Evolutionary conservation across 1,284 basidiomycete species (phyloP), one percentile per base, ranked within the genome.

Genomic region (Ganoderma boninense): DNA sequence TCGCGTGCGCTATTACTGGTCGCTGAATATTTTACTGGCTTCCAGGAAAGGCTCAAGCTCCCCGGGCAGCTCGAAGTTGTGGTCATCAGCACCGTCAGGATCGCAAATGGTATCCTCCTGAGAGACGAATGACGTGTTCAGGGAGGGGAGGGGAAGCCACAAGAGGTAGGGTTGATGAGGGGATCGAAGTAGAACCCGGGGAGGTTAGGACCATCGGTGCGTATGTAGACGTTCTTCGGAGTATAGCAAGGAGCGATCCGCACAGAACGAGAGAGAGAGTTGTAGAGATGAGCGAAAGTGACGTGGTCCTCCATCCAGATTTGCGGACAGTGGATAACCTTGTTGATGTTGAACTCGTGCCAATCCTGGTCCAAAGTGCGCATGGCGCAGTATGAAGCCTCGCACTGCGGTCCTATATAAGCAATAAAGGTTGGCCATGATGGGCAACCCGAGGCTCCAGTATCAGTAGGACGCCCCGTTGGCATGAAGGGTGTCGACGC

Each of bases 101-200:
- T 96, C 97, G 79, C 99, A 98, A 14, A 99, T 90, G 32, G 83
- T 86, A 75, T 98, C 97, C 81, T 99, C 98, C 79, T 99, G 97
- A 6, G 95, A 87, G 11, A 96, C 87, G 2, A 97, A 85, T 10
- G 92, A 90, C 10, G 89, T 87, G 78, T 98, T 97, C 83, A n/a
- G n/a, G n/a, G n/a, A n/a, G 96, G 95, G 16, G 96, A 87, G 38
- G 88, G 89, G 68, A 93, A 89, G 0, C 95, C 94, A 38, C 97
- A 86, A 13, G 97, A 97, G 75, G 98, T 95, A 16, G 96, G 97
- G 80, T 99, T 98, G 83, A 99, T 97, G 73, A 99, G 90, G 0
- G 97, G 97, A 82, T 99, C 98, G 79, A 98, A 99, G 85, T 99
- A 99, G 86, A 99, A 99, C 0, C 97, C 96, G n/a, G 98, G 98